phyloP scores from a whole-genome alignment of 1,139 yeast genomes.

The Kodamaea plutei region DNA sequence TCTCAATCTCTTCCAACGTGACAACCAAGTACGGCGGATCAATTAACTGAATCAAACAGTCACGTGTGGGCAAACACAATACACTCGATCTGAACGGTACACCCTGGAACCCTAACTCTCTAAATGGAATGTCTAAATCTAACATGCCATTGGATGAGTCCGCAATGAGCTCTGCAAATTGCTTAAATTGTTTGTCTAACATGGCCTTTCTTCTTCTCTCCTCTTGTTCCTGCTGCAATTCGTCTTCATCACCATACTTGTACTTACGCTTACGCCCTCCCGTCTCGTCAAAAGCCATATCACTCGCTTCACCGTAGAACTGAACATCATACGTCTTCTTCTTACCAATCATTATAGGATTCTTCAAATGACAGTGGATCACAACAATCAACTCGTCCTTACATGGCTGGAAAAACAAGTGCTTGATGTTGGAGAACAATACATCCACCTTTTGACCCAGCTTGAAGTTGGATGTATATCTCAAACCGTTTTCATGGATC shows the following conservation, averaged over 20 bases:
- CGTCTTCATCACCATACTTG: slow-evolving; percentile 97
- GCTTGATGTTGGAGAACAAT: slow-evolving; percentile 85
- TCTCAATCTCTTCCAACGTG: slow-evolving; percentile 86
- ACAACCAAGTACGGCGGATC: slow-evolving; percentile 95
- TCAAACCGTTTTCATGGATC: slow-evolving; percentile 92
- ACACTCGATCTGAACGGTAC: slow-evolving; percentile 95
- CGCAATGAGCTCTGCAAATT: slow-evolving; percentile 85
- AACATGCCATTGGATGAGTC: slow-evolving; percentile 78
- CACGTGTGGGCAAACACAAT: slow-evolving; percentile 95
- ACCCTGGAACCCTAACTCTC: slow-evolving; percentile 96
- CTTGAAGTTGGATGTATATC: slow-evolving; percentile 82
- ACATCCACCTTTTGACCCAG: slow-evolving; percentile 86
- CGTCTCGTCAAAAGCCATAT: slow-evolving; percentile 94
- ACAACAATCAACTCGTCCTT: slow-evolving; percentile 91
- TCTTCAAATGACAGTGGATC: slow-evolving; percentile 87
- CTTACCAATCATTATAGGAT: slow-evolving; percentile 93
- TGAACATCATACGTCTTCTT: slow-evolving; percentile 94
- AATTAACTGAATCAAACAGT: slow-evolving; percentile 87
- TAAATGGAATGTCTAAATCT: slow-evolving; percentile 90
- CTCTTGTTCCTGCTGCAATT: slow-evolving; percentile 96
- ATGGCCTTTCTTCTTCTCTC: slow-evolving; percentile 90
- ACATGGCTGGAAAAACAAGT: slow-evolving; percentile 92
- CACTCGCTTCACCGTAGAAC: slow-evolving; percentile 95
- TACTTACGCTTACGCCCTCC: slow-evolving; percentile 88
- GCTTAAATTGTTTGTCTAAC: slow-evolving; percentile 86